Evolutionary conservation across 257 asterid species (phyloP).

Genomic region (Solanum microdontum): DNA sequence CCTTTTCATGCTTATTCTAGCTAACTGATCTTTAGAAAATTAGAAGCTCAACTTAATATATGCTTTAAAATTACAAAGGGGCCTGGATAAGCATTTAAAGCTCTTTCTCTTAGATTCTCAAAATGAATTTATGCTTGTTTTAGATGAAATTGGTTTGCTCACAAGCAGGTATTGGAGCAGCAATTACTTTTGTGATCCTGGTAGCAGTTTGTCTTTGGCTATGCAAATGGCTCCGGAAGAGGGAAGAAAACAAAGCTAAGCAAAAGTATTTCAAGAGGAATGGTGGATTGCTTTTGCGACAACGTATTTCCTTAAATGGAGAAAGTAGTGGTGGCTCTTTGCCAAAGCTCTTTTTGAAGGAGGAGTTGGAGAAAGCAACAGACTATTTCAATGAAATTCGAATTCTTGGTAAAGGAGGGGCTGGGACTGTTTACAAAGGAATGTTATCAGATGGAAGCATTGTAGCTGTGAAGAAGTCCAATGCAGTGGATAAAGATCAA

Average conservation of each 20-base stretch:
- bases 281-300: slow-evolving; percentile 27
- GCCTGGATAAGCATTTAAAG: neutral
- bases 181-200: slow-evolving; percentile 1
- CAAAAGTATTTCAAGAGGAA: slow-evolving; percentile 20
- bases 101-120: neutral
- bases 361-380: slow-evolving; percentile 28
- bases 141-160: neutral
- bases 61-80: neutral
- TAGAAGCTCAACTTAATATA: neutral
- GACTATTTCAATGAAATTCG: neutral
- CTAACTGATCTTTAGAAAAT: neutral
- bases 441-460: slow-evolving; percentile 8
- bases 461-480: slow-evolving; percentile 31
- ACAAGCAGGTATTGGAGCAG: slow-evolving; percentile 6
- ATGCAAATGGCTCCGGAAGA: neutral
- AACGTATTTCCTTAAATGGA: slow-evolving; percentile 6
- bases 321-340: neutral
- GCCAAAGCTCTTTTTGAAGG: slow-evolving; percentile 7
- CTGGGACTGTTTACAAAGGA: neutral
- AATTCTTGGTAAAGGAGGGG: neutral
- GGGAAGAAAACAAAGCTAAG: slow-evolving; percentile 7
- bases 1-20: neutral
- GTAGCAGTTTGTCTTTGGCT: slow-evolving; percentile 1
- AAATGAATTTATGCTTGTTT: neutral
- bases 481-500: slow-evolving; percentile 17